Base-by-base conservation (phyloP, 208 protist species). In the Endotrypanum monterogeii region DNA sequence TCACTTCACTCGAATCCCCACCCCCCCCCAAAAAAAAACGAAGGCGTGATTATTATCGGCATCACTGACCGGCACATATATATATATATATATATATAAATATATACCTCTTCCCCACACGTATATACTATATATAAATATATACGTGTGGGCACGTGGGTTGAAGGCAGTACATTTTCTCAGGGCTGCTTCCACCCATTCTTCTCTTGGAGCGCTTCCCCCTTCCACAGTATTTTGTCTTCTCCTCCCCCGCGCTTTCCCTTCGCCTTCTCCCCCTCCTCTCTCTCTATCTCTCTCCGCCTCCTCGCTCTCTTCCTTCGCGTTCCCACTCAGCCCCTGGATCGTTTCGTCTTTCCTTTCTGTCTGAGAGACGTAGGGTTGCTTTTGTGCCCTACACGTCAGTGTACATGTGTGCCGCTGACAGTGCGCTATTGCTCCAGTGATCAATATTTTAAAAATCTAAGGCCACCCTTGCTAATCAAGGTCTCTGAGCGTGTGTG, bases 51-150 rank as follows among this genome's bases (percentile, higher is more conserved):
- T 41, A 6, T 63, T 35, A 63, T 39, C 58, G 58, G 58, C 14
- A 63, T 46, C 58, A 63, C 35, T 63, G 35, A 2, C 58, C 58
- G 58, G 44, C 58, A 63, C 39, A 63, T 46, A 41, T 35, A 63
- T 20, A 16, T 16, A 25, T 7, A 63, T 37, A n/a, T 35, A 46
- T 20, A 25, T n/a, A n/a, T n/a, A n/a, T n/a, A n/a, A n/a, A n/a
- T n/a, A n/a, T n/a, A n/a, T n/a, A n/a, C n/a, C n/a, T n/a, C n/a
- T n/a, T n/a, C n/a, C n/a, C n/a, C n/a, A n/a, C n/a, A n/a, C n/a
- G n/a, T n/a, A n/a, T n/a, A n/a, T n/a, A n/a, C n/a, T n/a, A n/a
- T n/a, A n/a, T n/a, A n/a, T n/a, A n/a, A n/a, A n/a, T n/a, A n/a
- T n/a, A n/a, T n/a, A n/a, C n/a, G n/a, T n/a, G n/a, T n/a, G n/a